Evolutionary conservation across 1,284 basidiomycete species (phyloP).

Genomic region (Rhodotorula sp.): DNA sequence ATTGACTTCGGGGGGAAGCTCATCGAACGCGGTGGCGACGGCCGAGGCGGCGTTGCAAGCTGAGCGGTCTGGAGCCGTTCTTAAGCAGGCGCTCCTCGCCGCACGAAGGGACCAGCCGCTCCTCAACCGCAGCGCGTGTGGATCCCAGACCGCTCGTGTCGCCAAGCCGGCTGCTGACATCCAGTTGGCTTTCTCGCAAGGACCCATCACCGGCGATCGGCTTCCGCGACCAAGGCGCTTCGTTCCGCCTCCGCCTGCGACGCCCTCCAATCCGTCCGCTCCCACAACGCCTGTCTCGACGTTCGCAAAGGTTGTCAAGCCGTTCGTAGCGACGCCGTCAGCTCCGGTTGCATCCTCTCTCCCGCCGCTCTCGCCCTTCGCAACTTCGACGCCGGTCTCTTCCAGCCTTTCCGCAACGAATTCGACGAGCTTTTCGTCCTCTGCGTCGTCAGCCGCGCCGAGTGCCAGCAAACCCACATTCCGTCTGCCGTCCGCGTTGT

Average conservation of each 20-base stretch:
- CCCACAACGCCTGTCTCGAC: background rate
- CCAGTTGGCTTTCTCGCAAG: constrained; percentile 21
- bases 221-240: constrained; percentile 32
- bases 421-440: background rate
- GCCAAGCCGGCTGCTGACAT: constrained; percentile 10
- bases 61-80: constrained; percentile 65
- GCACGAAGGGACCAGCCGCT: constrained; percentile 11
- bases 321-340: background rate
- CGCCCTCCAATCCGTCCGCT: background rate
- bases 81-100: constrained; percentile 61
- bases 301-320: background rate
- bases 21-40: constrained; percentile 40
- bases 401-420: background rate
- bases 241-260: constrained; percentile 15
- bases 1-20: background rate
- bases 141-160: background rate
- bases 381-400: background rate
- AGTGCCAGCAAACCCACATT: background rate
- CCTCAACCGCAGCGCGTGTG: constrained; percentile 11
- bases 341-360: background rate
- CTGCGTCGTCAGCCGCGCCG: background rate
- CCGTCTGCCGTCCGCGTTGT: background rate
- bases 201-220: constrained; percentile 33
- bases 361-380: background rate
- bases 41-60: constrained; percentile 75